phyloP scores from a whole-genome alignment of 805 yeast genomes.

The Hermanozyma aechmeae region DNA sequence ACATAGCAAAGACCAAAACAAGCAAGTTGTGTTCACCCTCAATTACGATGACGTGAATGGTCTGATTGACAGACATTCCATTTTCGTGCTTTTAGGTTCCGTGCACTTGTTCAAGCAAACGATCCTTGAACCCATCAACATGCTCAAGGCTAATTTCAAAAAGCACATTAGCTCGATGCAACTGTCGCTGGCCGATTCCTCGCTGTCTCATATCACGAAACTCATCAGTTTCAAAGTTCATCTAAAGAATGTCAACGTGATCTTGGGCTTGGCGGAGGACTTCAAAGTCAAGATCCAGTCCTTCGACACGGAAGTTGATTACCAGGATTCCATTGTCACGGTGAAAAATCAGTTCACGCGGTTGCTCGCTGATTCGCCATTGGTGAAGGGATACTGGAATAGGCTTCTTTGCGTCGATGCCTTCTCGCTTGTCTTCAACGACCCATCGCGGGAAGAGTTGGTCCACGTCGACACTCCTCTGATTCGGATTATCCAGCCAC shows the following conservation, averaged over 20 bases:
- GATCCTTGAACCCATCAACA: conserved; percentile 19
- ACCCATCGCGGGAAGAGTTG: conserved; percentile 1
- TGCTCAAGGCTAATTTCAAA: conserved; percentile 13
- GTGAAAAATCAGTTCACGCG: conserved; percentile 4
- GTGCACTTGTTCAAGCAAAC: conserved; percentile 21
- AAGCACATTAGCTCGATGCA: conserved; percentile 9
- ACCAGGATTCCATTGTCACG: neutral
- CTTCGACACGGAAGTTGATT: conserved; percentile 1
- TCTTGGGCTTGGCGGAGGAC: conserved; percentile 5
- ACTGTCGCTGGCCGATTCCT: neutral
- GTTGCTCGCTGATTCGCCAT: conserved; percentile 5
- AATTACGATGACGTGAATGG: conserved; percentile 11
- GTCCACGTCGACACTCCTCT: conserved; percentile 10
- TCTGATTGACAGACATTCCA: conserved; percentile 19
- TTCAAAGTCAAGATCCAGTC: conserved; percentile 11
- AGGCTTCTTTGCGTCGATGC: conserved; percentile 8
- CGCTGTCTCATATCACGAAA: conserved; percentile 1
- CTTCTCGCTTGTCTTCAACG: conserved; percentile 2
- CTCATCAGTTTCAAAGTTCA: conserved; percentile 1
- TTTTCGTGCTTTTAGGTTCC: conserved; percentile 24
- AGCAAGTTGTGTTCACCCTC: conserved; percentile 1
- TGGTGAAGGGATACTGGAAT: conserved; percentile 7
- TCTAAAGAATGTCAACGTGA: conserved; percentile 6
- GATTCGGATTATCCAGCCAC: conserved; percentile 28
- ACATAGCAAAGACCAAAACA: neutral